Evolutionary conservation across 164 flowering plant species (phyloP).

Genomic region (Aristolochia californica): DNA sequence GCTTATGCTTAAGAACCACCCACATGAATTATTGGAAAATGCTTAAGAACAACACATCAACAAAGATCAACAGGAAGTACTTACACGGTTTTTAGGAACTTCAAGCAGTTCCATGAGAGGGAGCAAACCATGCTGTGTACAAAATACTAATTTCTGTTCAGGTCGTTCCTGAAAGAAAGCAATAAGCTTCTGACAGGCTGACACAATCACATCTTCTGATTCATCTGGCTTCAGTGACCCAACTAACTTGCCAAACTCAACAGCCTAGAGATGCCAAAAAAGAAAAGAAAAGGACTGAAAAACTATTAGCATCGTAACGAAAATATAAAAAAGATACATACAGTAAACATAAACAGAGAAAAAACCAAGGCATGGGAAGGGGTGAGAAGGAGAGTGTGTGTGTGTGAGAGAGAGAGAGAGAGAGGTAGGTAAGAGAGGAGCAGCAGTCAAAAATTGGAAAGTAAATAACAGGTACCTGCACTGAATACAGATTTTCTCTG

Average conservation of each 20-base stretch:
- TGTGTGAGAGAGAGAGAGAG: background rate
- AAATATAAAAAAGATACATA: no score
- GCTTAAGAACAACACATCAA: no score
- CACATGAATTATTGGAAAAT: background rate
- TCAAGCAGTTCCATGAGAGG: slow-evolving; percentile 89
- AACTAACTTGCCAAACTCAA: slow-evolving; percentile 82
- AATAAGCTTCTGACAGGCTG: slow-evolving; percentile 81
- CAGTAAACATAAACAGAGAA: no score
- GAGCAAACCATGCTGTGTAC: slow-evolving; percentile 86
- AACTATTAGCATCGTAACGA: no score
- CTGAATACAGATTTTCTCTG: slow-evolving; percentile 72
- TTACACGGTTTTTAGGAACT: slow-evolving; percentile 71
- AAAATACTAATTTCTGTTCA: slow-evolving; percentile 79
- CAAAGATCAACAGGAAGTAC: slow-evolving; percentile 11
- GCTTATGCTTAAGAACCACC: background rate
- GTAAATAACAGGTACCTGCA: slow-evolving; percentile 45
- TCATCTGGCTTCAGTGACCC: slow-evolving; percentile 77
- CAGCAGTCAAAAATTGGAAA: background rate
- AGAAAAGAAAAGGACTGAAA: background rate
- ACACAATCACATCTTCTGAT: slow-evolving; percentile 83
- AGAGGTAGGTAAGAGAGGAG: background rate
- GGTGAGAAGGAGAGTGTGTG: no score
- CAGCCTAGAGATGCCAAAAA: slow-evolving; percentile 45
- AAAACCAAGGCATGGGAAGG: no score
- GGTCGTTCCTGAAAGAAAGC: slow-evolving; percentile 81